Evolutionary conservation across 1,284 basidiomycete genomes (phyloP).

Genomic region (Puccinia novopanici): DNA sequence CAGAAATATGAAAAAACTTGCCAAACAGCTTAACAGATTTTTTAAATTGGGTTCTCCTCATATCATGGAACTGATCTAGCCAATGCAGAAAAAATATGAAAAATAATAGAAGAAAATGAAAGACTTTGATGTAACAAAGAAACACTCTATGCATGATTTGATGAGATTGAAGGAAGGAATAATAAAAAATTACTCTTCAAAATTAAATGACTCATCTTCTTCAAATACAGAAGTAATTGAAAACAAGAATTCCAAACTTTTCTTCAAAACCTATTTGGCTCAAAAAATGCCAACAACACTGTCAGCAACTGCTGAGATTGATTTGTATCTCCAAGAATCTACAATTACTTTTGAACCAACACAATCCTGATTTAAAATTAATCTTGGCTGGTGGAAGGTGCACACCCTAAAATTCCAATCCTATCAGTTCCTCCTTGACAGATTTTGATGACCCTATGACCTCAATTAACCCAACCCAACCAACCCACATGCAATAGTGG

Average conservation of each 20-base stretch:
- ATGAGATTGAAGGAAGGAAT: neutral
- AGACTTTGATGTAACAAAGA: neutral
- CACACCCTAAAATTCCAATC: neutral
- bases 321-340: neutral
- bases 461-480: too few species aligned
- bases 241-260: neutral
- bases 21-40: neutral
- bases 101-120: conserved; percentile 17
- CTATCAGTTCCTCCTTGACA: neutral
- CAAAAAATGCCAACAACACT: neutral
- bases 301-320: neutral
- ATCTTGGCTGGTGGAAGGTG: neutral
- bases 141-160: neutral
- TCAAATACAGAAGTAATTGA: neutral
- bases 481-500: too few species aligned
- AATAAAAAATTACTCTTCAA: too few species aligned
- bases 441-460: neutral
- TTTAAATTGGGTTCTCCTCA: neutral
- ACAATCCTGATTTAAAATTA: neutral
- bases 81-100: conserved; percentile 13
- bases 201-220: too few species aligned
- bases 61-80: neutral
- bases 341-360: neutral
- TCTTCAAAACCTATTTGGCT: neutral
- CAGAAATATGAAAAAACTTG: neutral